Base-by-base conservation (phyloP, 106 monocot species). In the Allium sativum region DNA sequence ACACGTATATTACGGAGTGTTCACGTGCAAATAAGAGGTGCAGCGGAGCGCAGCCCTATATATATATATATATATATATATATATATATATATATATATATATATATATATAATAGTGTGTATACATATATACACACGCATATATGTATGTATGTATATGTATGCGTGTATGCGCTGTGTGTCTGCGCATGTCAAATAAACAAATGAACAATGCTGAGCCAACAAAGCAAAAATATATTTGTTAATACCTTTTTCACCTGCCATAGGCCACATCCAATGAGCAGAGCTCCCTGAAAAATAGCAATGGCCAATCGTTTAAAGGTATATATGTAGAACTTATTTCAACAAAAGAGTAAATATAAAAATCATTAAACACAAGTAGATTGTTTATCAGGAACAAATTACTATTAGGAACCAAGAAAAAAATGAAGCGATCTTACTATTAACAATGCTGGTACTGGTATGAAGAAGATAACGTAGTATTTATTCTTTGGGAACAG, bases 391-490 rank as follows among this genome's bases (percentile, higher is more conserved):
- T 67, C 15, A 54, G 22, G 48, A 20, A 21, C 55, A 14, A 9
- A 18, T 18, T 13, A 42, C 11, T 19, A 55, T 9, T 9, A 62
- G 45, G 22, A 21, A 40, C 6, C 18, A 18, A 4, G 44, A 9
- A 18, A 7, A n/a, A 70, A 48, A 55, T 6, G 45, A 51, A 44
- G 48, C 61, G 6, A 70, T 18, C 84, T 74, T 52, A 96, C 96
- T 84, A 96, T 47, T 65, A 87, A 20, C 18, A 76, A 65, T 62
- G 86, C 78, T 68, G 90, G 90, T 48, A 90, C 78, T 59, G 86
- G 95, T 60, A 95, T 73, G 41, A 95, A 57, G 61, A 95, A 69
- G 40, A 87, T 79, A 51, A 88, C 57, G 66, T 96, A 91, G 42
- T 73, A 56, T 53, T 73, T 78, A 58, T 73, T 76, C 65, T 62